A percentile compares a stretch with the other conserved stretches of the same genome.
Conservation (phyloP, 1,284 basidiomycete species). For the Cutaneotrichosporon dermatis region DNA sequence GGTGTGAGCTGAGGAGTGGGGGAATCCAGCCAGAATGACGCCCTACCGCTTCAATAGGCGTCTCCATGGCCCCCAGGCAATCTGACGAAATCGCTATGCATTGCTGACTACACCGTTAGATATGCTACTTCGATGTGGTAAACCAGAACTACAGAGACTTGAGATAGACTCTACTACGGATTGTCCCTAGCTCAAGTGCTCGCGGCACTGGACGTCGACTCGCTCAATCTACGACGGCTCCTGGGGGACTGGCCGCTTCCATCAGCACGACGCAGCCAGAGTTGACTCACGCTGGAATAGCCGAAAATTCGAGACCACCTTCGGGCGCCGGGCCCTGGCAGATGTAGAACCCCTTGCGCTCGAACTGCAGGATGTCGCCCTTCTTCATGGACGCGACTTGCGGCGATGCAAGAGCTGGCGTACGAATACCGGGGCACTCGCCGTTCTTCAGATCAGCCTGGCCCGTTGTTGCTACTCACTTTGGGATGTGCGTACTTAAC, state of each 20-base stretch:
- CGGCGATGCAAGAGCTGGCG: background rate
- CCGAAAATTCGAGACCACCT: background rate
- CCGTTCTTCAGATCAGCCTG: background rate
- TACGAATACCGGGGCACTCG: background rate
- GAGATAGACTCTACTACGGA: too few relatives aligned
- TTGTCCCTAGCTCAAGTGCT: too few relatives aligned
- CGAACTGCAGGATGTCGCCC: conserved; percentile 4
- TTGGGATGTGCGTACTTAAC: conserved; percentile 1
- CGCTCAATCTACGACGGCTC: background rate
- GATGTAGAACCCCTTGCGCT: conserved; percentile 7
- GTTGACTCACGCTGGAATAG: conserved; percentile 1
- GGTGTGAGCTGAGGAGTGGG: too few relatives aligned
- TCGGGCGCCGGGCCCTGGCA: background rate
- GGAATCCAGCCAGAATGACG: too few relatives aligned
- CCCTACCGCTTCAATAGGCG: too few relatives aligned
- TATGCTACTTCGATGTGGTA: too few relatives aligned
- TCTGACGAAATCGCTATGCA: too few relatives aligned
- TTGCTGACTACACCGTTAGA: too few relatives aligned
- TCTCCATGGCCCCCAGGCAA: too few relatives aligned
- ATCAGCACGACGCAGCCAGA: background rate
- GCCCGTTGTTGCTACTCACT: background rate
- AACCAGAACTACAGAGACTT: too few relatives aligned
- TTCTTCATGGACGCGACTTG: background rate
- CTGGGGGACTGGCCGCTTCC: background rate
- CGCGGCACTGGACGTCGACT: background rate